Evolutionary conservation across 345 rosid genomes (phyloP).

Genomic region (Erodium maritimum): DNA sequence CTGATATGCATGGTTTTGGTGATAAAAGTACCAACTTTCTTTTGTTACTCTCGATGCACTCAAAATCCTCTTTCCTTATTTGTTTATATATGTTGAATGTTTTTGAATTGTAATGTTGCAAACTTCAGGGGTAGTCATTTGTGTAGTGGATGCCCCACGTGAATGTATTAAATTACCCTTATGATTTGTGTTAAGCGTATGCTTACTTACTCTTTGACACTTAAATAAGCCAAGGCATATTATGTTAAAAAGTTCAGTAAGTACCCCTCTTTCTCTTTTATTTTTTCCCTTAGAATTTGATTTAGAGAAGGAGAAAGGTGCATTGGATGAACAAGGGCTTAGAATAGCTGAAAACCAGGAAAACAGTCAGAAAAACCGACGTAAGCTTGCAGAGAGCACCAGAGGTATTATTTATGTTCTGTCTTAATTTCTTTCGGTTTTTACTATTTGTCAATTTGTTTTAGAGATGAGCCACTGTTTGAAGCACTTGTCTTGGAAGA

Average conservation of each 20-base stretch:
- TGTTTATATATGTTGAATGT: background rate
- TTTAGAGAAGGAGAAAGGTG: slow-evolving; percentile 81
- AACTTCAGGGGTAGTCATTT: too few species aligned
- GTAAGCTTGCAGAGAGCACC: slow-evolving; percentile 97
- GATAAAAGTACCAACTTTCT: background rate
- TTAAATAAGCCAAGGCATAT: background rate
- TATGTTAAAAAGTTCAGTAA: background rate
- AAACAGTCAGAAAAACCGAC: slow-evolving; percentile 81
- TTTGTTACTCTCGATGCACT: background rate
- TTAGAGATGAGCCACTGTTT: background rate
- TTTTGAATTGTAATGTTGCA: too few species aligned
- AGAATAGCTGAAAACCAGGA: slow-evolving; percentile 95
- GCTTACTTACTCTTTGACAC: background rate
- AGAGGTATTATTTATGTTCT: slow-evolving; percentile 39
- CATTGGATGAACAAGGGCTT: slow-evolving; percentile 90
- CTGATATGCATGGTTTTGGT: background rate
- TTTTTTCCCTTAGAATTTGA: slow-evolving; percentile 51
- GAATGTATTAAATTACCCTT: background rate
- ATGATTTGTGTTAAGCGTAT: background rate
- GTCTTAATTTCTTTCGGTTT: background rate
- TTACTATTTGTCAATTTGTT: too few species aligned
- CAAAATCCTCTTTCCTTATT: background rate
- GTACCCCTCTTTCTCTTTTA: background rate
- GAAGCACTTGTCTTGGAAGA: background rate
- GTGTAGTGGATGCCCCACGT: background rate